phyloP scores from a whole-genome alignment of 2,329 filamentous ascomycete genomes.

The Diaporthe longicolla region DNA sequence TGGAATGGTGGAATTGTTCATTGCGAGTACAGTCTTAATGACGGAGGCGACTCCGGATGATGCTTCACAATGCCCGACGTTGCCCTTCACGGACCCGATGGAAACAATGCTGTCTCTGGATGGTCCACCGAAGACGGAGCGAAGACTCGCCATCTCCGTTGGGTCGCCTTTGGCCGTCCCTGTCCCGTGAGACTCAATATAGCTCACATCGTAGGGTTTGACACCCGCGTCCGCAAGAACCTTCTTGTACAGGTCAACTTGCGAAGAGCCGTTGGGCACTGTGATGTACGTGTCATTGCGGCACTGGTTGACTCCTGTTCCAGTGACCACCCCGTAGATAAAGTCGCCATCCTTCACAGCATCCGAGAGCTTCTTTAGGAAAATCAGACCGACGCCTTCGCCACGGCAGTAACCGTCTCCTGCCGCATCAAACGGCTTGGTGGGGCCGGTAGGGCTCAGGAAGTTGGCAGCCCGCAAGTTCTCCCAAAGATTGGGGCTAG shows the following conservation, averaged over 20 bases:
- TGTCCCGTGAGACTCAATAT: conserved; percentile 55
- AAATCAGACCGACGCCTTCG: conserved; percentile 63
- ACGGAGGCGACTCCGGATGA: conserved; percentile 51
- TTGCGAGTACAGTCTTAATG: conserved; percentile 52
- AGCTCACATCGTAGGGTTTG: conserved; percentile 47
- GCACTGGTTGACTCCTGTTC: conserved; percentile 54
- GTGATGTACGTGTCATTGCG: conserved; percentile 49
- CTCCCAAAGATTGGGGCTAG: conserved; percentile 47
- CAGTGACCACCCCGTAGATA: conserved; percentile 59
- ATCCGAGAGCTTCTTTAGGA: conserved; percentile 64
- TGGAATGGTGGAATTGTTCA: conserved; percentile 47
- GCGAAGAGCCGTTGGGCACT: conserved; percentile 44
- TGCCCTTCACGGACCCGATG: conserved; percentile 52
- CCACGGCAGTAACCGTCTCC: conserved; percentile 69
- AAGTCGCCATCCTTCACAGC: conserved; percentile 65
- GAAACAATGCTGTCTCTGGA: neutral
- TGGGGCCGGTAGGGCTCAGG: conserved; percentile 60
- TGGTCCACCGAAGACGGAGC: conserved; percentile 40
- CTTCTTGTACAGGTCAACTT: conserved; percentile 49
- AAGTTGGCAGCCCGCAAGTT: conserved; percentile 56
- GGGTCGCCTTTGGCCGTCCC: conserved; percentile 55
- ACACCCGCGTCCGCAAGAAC: conserved; percentile 47
- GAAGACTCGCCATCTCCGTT: conserved; percentile 45
- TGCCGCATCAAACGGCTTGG: conserved; percentile 62
- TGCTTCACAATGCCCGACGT: conserved; percentile 51